These are phyloP conservation scores for Trichosporon faecale DNA, from an alignment of 1,284 basidiomycete genomes.

Conservation along the genomic window DNA sequence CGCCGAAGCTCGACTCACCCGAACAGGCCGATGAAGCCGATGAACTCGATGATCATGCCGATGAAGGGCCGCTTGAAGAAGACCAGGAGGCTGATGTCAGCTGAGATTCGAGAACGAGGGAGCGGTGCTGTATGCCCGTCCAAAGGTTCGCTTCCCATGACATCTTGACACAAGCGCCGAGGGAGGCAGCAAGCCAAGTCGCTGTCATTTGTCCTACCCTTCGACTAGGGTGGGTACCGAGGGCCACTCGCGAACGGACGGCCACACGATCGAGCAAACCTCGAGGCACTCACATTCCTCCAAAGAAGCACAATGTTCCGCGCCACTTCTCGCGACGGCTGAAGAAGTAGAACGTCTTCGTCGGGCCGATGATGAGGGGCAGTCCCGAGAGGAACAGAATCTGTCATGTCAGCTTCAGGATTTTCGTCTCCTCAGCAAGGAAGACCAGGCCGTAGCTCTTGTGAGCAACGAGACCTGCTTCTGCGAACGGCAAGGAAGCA, in stretches of 20 bases:
- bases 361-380: constrained; percentile 89
- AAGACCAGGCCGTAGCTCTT: neutral
- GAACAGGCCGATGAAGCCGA: constrained; percentile 96
- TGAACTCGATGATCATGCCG: constrained; percentile 88
- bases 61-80: constrained; percentile 90
- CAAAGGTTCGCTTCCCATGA: too few relatives aligned
- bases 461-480: too few relatives aligned
- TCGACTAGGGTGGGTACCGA: too few relatives aligned
- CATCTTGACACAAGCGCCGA: too few relatives aligned
- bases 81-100: constrained; percentile 42
- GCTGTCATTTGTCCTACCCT: too few relatives aligned
- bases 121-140: too few relatives aligned
- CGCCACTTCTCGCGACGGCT: constrained; percentile 92
- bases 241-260: too few relatives aligned
- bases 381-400: constrained; percentile 87
- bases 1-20: constrained; percentile 86
- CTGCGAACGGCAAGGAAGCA: too few relatives aligned
- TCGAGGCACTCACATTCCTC: constrained; percentile 61
- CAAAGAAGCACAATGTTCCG: constrained; percentile 87
- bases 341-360: constrained; percentile 98
- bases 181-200: too few relatives aligned
- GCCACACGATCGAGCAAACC: too few relatives aligned
- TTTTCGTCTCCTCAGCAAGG: neutral
- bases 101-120: neutral
- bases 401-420: constrained; percentile 53